A percentile compares a stretch with the other conserved stretches of the same genome.
phyloP scores from a whole-genome alignment of 495 filamentous ascomycete genomes.

The Aeminium ludgeri region DNA sequence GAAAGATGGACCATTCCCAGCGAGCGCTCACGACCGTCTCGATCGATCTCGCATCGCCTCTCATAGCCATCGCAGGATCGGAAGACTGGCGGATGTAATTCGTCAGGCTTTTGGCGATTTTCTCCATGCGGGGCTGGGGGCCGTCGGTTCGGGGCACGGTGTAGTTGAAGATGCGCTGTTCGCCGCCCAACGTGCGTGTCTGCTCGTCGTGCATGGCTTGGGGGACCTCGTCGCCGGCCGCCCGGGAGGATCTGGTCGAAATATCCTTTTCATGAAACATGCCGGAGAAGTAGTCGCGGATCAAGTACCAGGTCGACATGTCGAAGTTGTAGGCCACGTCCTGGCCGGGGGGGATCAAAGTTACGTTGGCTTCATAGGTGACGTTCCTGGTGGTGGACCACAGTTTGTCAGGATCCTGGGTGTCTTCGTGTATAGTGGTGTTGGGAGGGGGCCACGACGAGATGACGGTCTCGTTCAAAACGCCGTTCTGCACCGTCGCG shows the following conservation, averaged over 20 bases:
- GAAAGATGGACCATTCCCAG: slow-evolving; percentile 2
- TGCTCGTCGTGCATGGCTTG: no score
- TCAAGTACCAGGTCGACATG: no score
- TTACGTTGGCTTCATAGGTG: neutral
- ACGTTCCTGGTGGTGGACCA: neutral
- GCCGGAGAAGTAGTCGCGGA: no score
- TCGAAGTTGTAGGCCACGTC: no score
- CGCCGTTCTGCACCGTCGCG: neutral
- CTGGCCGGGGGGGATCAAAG: no score
- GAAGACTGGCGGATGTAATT: neutral
- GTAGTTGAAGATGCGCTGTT: no score
- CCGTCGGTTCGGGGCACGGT: neutral
- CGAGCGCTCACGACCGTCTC: neutral
- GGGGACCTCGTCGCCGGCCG: no score
- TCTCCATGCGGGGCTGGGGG: neutral
- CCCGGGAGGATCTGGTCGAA: no score
- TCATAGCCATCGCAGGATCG: neutral
- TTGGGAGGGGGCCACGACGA: slow-evolving; percentile 1
- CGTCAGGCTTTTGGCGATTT: slow-evolving; percentile 3
- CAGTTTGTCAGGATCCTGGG: neutral
- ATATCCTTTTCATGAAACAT: no score
- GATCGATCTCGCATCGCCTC: neutral
- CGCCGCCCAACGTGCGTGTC: no score
- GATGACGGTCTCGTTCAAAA: slow-evolving; percentile 1
- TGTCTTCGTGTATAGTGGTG: neutral